Base-by-base conservation (phyloP, 257 asterid species). In the Plantago ovata region DNA sequence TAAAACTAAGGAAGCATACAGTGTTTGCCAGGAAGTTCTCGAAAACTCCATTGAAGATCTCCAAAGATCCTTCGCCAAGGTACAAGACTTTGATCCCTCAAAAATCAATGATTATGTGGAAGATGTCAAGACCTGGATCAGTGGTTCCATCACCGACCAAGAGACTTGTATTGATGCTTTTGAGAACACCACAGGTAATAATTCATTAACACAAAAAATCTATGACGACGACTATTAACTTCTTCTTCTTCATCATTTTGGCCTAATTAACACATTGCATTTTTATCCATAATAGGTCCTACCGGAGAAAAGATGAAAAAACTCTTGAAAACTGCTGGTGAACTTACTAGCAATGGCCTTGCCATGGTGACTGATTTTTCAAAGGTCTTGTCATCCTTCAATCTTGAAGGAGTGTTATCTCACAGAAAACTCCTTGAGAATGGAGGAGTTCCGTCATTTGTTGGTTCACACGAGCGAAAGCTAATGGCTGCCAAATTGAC, bases 71-170 rank as follows among this genome's bases (percentile, higher is more conserved):
- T 53, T 72, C 32, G 65, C 22, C 1, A 68, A 64, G 32, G 47
- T 89, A 4, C 65, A 60, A 1, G 50, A 72, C 2, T 69, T 84
- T 46, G 76, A 79, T 11, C 20, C 53, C 13, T 42, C 42, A 6
- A 66, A 72, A 32, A 40, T 84, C n/a, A 59, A 72, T 0, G 69
- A 70, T 18, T 63, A 77, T 42, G 41, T 81, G 0, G 89, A 76
- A n/a, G 95, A 90, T 56, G 47, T 87, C 33, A 77, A 79, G 74
- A 79, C 84, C 10, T 90, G 96, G 98, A 80, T 87, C 3, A 79
- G 91, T 18, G 96, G 80, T 2, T 83, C 84, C 28, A 61, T 83
- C 2, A 66, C 85, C 1, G 68, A 78, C 71, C 82, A 84, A 43
- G 81, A 83, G 15, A 77, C 96, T 0, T 90, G 98, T 68, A 38